Evolutionary conservation across 331 rosid species (phyloP).

Genomic region (Rosa hybrid): DNA sequence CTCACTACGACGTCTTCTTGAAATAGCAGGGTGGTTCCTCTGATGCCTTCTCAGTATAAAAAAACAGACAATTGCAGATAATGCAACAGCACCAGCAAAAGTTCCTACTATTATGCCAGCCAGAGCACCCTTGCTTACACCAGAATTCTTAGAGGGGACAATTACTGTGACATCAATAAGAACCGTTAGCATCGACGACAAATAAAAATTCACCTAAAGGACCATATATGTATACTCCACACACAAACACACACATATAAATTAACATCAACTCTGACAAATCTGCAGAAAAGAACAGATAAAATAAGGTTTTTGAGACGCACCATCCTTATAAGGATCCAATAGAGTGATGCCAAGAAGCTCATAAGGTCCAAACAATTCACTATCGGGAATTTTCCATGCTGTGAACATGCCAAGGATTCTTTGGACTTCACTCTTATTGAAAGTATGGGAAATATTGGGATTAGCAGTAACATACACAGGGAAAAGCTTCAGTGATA

Average conservation of each 20-base stretch:
- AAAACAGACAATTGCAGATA: slow-evolving; percentile 65
- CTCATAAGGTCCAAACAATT: slow-evolving; percentile 83
- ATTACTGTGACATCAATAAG: slow-evolving; percentile 45
- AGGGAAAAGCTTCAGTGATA: slow-evolving; percentile 78
- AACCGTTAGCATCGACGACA: slow-evolving; percentile 21
- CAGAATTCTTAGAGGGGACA: slow-evolving; percentile 30
- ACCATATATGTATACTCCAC: not conserved
- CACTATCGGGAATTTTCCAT: slow-evolving; percentile 60
- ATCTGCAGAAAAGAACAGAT: slow-evolving; percentile 18
- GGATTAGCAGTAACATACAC: slow-evolving; percentile 16
- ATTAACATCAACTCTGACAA: too few relatives aligned
- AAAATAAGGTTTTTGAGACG: slow-evolving; percentile 39
- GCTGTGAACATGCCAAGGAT: slow-evolving; percentile 50
- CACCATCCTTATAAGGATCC: slow-evolving; percentile 53
- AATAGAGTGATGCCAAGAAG: slow-evolving; percentile 43
- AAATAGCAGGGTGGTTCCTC: slow-evolving; percentile 37
- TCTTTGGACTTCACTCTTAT: slow-evolving; percentile 55
- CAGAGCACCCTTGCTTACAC: slow-evolving; percentile 69
- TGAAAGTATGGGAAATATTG: slow-evolving; percentile 40
- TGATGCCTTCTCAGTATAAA: slow-evolving; percentile 48
- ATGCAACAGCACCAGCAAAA: slow-evolving; percentile 57
- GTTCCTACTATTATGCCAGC: slow-evolving; percentile 74
- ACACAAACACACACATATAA: too few relatives aligned
- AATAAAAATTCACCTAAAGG: slow-evolving; percentile 5
- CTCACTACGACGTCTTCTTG: slow-evolving; percentile 68